Base-by-base conservation (phyloP, 441 rosid genomes). In the Populus hybrid region DNA sequence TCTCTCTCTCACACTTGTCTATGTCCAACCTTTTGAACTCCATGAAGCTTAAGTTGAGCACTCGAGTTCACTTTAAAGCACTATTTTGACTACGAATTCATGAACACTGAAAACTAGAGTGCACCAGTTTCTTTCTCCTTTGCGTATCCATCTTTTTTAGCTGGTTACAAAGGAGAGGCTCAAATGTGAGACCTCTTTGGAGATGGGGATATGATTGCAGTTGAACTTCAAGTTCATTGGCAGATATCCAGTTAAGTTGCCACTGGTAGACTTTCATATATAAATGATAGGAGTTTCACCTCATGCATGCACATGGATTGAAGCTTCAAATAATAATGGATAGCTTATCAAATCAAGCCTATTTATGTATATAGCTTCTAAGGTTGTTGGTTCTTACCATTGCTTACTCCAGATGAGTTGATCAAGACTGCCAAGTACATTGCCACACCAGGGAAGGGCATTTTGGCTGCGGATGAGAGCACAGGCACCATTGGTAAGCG, bases 401-500 rank as follows among this genome's bases (percentile, higher is more conserved):
- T 67, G 40, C 46, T 76, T 73, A 82, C 61, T 72, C 23, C 91
- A 95, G 98, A 95, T 84, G 99, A 95, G 86, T 87, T 95, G 73
- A 89, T 92, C 82, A 89, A 86, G 93, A 92, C 87, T 5, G 97
- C 99, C 76, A 95, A 87, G 89, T 89, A 88, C 89, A 95, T 95
- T 28, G 97, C 98, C 77, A 89, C 95, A 1, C 97, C 98, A 0
- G 99, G 99, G 50, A 95, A 93, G 75, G 99, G 98, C 2, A 95
- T 95, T 73, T 80, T 95, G 83, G 99, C 99, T 0, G 98, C 99
- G 2, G 99, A 95, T 34, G 98, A 95, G 88, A 95, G 98, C 86
- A 95, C 97, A 0, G 99, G 99, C 80, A 95, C 99, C 80, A 93
- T 95, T 0, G 99, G 99, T 46, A 95, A 95, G 90, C 95, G 99